Evolutionary conservation across 2,329 filamentous ascomycete species (phyloP).

Genomic region (Leptoxyphium fumago): DNA sequence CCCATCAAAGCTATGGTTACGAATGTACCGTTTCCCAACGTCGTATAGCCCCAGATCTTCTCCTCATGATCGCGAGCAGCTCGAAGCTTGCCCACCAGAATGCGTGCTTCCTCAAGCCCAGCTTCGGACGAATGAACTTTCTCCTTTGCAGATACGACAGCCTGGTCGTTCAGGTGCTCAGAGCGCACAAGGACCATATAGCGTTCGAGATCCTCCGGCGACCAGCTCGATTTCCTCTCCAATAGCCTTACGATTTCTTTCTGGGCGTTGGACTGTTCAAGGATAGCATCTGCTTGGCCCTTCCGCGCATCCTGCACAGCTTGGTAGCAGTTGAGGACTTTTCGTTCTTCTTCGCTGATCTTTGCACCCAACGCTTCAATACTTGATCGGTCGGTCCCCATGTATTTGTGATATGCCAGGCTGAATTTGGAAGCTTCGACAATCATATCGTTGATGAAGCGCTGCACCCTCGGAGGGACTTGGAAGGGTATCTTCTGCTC

Average conservation of each 20-base stretch:
- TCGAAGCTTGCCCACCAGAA: constrained; percentile 66
- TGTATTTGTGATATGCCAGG: constrained; percentile 49
- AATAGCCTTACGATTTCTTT: constrained; percentile 90
- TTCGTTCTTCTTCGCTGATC: constrained; percentile 52
- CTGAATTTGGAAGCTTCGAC: constrained; percentile 58
- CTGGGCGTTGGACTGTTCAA: constrained; percentile 73
- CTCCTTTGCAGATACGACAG: constrained; percentile 58
- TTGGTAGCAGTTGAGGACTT: constrained; percentile 44
- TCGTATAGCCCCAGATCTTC: constrained; percentile 98
- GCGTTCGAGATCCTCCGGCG: constrained; percentile 70
- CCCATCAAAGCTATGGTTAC: constrained; percentile 98
- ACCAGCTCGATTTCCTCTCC: constrained; percentile 88
- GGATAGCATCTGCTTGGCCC: constrained; percentile 69
- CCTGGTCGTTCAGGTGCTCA: constrained; percentile 85
- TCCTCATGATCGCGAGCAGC: constrained; percentile 92
- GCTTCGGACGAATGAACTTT: constrained; percentile 61
- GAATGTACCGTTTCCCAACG: constrained; percentile 91
- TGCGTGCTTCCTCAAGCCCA: constrained; percentile 62
- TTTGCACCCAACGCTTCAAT: constrained; percentile 74
- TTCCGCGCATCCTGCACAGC: constrained; percentile 58
- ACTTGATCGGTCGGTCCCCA: constrained; percentile 68
- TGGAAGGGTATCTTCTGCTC: too few species aligned
- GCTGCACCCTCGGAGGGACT: constrained; percentile 44
- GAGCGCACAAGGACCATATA: constrained; percentile 86
- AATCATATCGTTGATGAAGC: constrained; percentile 80